Evolutionary conservation across 768 basidiomycete species (phyloP).

Genomic region (Dioszegia aurantiaca): DNA sequence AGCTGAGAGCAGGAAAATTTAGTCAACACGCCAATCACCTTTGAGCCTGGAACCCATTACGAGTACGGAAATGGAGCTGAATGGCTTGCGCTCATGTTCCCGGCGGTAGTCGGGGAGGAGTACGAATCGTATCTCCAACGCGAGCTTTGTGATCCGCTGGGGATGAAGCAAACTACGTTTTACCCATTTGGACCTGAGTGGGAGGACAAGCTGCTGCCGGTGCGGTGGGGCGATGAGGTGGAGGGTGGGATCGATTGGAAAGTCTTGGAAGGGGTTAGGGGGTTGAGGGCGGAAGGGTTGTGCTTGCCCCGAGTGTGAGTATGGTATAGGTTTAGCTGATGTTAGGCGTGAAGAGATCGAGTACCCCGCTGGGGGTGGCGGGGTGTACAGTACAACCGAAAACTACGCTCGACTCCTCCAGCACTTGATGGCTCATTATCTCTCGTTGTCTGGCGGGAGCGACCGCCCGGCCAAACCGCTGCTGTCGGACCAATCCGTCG

Average conservation of each 20-base stretch:
- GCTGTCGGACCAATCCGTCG: conserved; percentile 21
- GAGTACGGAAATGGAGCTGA: conserved; percentile 46
- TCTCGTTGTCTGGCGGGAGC: conserved; percentile 11
- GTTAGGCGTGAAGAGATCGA: conserved; percentile 35
- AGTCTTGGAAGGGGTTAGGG: conserved; percentile 18
- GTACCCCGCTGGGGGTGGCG: conserved; percentile 46
- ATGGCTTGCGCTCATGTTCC: conserved; percentile 35
- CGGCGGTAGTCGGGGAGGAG: conserved; percentile 17
- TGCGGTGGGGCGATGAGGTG: conserved; percentile 19
- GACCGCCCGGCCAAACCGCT: conserved; percentile 9
- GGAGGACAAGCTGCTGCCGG: conserved; percentile 25
- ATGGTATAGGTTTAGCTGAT: not conserved
- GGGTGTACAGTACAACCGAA: conserved; percentile 32
- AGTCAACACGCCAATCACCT: conserved; percentile 35
- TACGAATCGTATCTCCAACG: conserved; percentile 35
- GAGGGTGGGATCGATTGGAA: conserved; percentile 20
- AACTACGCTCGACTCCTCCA: conserved; percentile 38
- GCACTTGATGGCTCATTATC: conserved; percentile 30
- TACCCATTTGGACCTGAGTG: conserved; percentile 30
- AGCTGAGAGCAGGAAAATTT: conserved; percentile 34
- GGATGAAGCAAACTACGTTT: conserved; percentile 36
- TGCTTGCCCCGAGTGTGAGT: conserved; percentile 42
- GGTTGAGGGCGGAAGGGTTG: conserved; percentile 17
- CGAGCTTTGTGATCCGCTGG: conserved; percentile 29
- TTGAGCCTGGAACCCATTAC: conserved; percentile 30